These are phyloP conservation scores for Fusarium euwallaceae DNA, from an alignment of 2,329 filamentous ascomycete genomes.

Conservation along the genomic window DNA sequence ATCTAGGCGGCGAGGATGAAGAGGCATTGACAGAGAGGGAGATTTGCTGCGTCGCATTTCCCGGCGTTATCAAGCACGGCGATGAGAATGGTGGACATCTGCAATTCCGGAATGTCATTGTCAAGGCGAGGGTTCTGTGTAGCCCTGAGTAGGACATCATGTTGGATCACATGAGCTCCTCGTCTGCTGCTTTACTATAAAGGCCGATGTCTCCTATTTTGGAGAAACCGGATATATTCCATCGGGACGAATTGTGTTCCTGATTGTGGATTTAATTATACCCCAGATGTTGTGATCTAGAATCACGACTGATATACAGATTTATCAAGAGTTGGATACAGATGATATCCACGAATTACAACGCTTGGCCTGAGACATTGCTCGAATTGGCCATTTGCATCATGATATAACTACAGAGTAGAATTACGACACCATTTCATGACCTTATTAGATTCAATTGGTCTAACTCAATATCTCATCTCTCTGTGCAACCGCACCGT, in stretches of 20 bases:
- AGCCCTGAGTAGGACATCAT: slow-evolving; percentile 54
- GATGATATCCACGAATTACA: background rate
- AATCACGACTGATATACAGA: background rate
- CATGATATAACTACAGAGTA: background rate
- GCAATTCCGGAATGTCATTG: slow-evolving; percentile 73
- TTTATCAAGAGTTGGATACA: slow-evolving; percentile 1
- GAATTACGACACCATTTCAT: background rate
- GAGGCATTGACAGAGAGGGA: slow-evolving; percentile 65
- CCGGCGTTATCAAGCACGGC: slow-evolving; percentile 73
- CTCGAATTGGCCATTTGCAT: background rate
- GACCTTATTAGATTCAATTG: background rate
- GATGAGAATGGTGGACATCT: slow-evolving; percentile 73
- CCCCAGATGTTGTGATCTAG: background rate
- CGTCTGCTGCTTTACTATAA: background rate
- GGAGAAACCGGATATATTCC: background rate
- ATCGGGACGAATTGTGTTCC: background rate
- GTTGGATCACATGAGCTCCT: background rate
- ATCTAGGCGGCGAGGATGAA: slow-evolving; percentile 73
- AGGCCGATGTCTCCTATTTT: background rate
- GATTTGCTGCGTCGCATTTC: slow-evolving; percentile 74
- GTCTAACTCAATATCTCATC: background rate
- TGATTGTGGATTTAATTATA: background rate
- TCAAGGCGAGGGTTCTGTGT: slow-evolving; percentile 76
- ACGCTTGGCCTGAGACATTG: background rate
- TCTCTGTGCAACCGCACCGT: background rate